Evolutionary conservation across 169 alveolate genomes (phyloP).

Genomic region (Babesia ovata): DNA sequence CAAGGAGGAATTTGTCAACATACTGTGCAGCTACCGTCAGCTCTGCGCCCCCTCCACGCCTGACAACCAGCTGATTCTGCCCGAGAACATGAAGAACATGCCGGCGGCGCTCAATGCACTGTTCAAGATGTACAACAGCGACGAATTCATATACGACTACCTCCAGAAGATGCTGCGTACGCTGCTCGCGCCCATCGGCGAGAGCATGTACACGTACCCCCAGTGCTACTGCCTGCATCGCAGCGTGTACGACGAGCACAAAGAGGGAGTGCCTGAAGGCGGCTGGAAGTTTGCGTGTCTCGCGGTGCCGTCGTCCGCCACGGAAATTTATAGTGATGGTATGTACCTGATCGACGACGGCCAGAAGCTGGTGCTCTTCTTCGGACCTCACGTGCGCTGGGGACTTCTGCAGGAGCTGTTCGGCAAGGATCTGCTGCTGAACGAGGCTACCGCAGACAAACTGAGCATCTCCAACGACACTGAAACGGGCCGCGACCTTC

Average conservation of each 20-base stretch:
- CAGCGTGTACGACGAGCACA: constrained; percentile 25
- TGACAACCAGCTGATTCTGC: constrained; percentile 83
- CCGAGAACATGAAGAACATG: constrained; percentile 82
- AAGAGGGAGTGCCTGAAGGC: constrained; percentile 21
- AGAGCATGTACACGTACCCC: constrained; percentile 59
- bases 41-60: constrained; percentile 74
- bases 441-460: constrained; percentile 23
- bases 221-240: constrained; percentile 60
- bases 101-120: constrained; percentile 77
- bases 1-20: constrained; percentile 19
- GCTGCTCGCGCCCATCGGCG: constrained; percentile 47
- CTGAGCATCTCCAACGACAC: constrained; percentile 16
- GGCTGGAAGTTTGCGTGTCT: constrained; percentile 42
- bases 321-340: constrained; percentile 77
- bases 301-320: constrained; percentile 74
- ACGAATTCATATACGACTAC: constrained; percentile 28
- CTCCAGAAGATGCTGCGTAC: constrained; percentile 51
- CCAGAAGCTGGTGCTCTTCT: constrained; percentile 73
- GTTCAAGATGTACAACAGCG: constrained; percentile 67
- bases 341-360: constrained; percentile 82
- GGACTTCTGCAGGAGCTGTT: constrained; percentile 50
- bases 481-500: constrained; percentile 37
- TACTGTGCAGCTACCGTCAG: constrained; percentile 44
- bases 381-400: constrained; percentile 76
- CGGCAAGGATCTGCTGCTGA: constrained; percentile 45